Evolutionary conservation across 2,329 filamentous ascomycete genomes (phyloP), one percentile per base, ranked within the genome.

Genomic region (Juglanconis juglandina): DNA sequence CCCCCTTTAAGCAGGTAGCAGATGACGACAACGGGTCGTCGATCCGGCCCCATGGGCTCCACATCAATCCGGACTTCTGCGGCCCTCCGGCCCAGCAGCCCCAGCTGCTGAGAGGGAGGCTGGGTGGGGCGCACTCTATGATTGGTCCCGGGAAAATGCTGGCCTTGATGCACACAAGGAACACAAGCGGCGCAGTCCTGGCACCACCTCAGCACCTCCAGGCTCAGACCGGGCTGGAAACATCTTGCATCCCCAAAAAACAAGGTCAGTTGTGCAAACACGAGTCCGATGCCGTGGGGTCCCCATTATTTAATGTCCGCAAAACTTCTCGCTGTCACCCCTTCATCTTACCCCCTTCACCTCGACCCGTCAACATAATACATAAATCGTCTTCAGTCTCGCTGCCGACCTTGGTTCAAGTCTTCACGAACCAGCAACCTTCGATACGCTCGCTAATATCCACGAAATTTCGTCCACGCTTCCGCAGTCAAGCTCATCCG

Each of bases 101-200:
- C 47, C 49, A 52, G 49, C 49, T 52, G 49, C 49, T 52, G 49
- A 52, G 49, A 52, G 49, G 49, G 35, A 52, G 35, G 49, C 49
- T 52, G 49, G 37, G 49, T 10, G 49, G 32, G n/a, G 5, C 30
- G 33, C n/a, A 30, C 4, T 32, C 34, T n/a, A 34, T 34, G 30
- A 51, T 51, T 39, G 34, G 49, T 39, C 33, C 49, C 14, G 7
- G 49, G 35, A 34, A 32, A 51, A 33, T 10, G 49, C 7, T 52
- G 14, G 35, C 34, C 35, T 52, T 35, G 34, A 14, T 11, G 5
- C 13, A n/a, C 49, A n/a, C 14, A 34, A 33, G 33, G 49, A 24
- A 9, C 5, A 51, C 33, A 5, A 51, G 32, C 33, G 34, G 17
- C 32, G 49, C 3, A 32, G 32, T 14, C 34, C 10, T 14, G 49